Base-by-base conservation (phyloP, 352 stramenopile genomes). In the Phytopythium litorale region DNA sequence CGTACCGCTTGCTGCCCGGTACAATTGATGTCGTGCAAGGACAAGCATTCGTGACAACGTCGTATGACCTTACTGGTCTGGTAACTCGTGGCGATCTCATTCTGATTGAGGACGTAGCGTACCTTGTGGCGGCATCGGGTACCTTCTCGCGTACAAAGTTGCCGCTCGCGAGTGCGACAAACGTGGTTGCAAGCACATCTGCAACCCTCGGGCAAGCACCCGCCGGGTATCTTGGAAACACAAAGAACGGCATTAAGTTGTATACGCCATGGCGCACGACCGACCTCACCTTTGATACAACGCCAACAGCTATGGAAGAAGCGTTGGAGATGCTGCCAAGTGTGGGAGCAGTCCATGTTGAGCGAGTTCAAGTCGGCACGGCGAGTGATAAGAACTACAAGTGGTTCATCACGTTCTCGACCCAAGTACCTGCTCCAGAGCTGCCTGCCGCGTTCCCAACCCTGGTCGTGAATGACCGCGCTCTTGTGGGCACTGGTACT, bases 401-500 rank as follows among this genome's bases (percentile, higher is more conserved):
- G 12, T 98, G 94, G 93, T 78, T 67, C 18, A 81, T 98, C 35
- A 98, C 94, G 13, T 98, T 98, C 64, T 76, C 70, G 21, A 72
- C 65, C 16, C 78, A 89, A 45, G 74, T 93, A 3, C 81, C 84
- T 0, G 54, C 63, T 32, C 54, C 76, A 7, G 25, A 57, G 49
- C 6, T 54, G 16, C 15, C 21, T 7, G 32, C 62, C 0, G 42
- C 58, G 3, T 68, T 90, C n/a, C 80, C 80, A 3, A 55, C 63
- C 30, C 69, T 91, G 3, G 59, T 81, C 16, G 72, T 70, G 0
- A 94, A 94, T 52, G 83, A 91, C 32, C 68, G 63, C 18, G 59
- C 70, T 6, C 45, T 92, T 4, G 63, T 63, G 0, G 73, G 79
- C 9, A 61, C 70, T 3, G 59, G 32, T 9, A 58, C 62, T 23